Base-by-base conservation (phyloP, 345 rosid species). In the Zanthoxylum bungeanum region DNA sequence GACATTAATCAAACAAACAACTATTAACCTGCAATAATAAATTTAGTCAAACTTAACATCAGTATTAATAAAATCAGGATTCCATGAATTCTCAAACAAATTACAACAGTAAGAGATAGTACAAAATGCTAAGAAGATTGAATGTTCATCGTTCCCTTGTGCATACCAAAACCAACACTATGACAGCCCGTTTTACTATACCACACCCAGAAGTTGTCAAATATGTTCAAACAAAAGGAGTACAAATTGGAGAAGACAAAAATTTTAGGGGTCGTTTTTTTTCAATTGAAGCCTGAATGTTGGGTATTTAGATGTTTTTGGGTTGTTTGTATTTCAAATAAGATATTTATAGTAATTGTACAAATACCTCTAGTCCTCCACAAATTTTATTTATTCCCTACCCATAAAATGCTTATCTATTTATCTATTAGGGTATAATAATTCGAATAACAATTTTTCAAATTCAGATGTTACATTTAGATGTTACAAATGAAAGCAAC, bases 11-110 rank as follows among this genome's bases (percentile, higher is more conserved):
- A 71, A 14, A 30, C 11, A 63, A 10, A 28, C 12, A 39, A 64
- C 37, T 36, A 37, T 17, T 22, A 21, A 36, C n/a, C 60, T 47
- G 61, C 33, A 73, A 17, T 36, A 52, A 33, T 55, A 7, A 42
- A 60, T 46, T 72, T 60, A 55, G 59, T 47, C 51, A 34, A 7
- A 68, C 27, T 21, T 21, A 59, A 22, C 17, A 40, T 67, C 44
- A 47, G 33, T 10, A 39, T 59, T 30, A 52, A 6, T 60, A 40
- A 2, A 27, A 62, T 28, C 39, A 2, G 42, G 5, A 64, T 50
- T 53, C 24, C 69, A 17, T 66, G 58, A 31, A 64, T 64, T 44
- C 12, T 28, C 53, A 25, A 63, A 64, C 53, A 27, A 44, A 28
- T 19, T 42, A 64, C 3, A 27, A 50, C 52, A 44, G 33, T 28